Percentiles rank a stretch among this genome's conserved stretches.
Conservation (phyloP, 1,284 basidiomycete species). For the Cutaneotrichosporon cutaneum region DNA sequence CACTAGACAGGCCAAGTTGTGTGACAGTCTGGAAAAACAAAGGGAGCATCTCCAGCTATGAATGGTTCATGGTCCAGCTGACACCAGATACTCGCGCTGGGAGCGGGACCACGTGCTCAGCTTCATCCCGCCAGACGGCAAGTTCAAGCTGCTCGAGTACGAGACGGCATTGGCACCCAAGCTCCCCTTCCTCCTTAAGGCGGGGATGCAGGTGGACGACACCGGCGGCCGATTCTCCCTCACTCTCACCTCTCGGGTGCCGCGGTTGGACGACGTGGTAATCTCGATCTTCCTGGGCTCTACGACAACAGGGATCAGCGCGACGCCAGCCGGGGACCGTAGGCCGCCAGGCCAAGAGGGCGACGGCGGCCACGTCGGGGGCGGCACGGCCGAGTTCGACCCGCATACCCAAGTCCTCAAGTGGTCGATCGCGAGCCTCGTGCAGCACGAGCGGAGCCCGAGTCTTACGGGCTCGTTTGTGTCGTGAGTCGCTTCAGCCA, state of each 20-base stretch:
- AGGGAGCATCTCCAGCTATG: too few relatives aligned
- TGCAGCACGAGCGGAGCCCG: slow-evolving; percentile 66
- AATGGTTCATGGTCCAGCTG: too few relatives aligned
- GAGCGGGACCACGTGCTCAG: slow-evolving; percentile 73
- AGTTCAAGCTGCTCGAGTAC: slow-evolving; percentile 83
- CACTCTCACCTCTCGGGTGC: slow-evolving; percentile 65
- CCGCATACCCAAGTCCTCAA: slow-evolving; percentile 63
- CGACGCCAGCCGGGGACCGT: slow-evolving; percentile 48
- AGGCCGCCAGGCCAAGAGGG: slow-evolving; percentile 34
- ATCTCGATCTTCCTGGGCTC: slow-evolving; percentile 73
- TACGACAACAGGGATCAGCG: slow-evolving; percentile 59
- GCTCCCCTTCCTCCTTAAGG: slow-evolving; percentile 67
- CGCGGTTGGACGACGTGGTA: slow-evolving; percentile 65
- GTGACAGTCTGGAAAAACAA: too few relatives aligned
- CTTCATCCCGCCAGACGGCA: slow-evolving; percentile 92
- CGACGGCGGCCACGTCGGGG: slow-evolving; percentile 57
- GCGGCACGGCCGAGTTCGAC: slow-evolving; percentile 74
- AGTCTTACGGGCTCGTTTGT: slow-evolving; percentile 74
- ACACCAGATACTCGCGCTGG: slow-evolving; percentile 73
- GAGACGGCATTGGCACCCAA: slow-evolving; percentile 57
- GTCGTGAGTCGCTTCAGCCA: slow-evolving; percentile 44
- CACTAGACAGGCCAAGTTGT: too few relatives aligned
- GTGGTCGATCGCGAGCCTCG: slow-evolving; percentile 72
- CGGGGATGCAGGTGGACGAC: slow-evolving; percentile 62
- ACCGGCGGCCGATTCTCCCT: slow-evolving; percentile 69